Conservation (phyloP, 2,329 filamentous ascomycete species). For the Aspergillus bombycis region DNA sequence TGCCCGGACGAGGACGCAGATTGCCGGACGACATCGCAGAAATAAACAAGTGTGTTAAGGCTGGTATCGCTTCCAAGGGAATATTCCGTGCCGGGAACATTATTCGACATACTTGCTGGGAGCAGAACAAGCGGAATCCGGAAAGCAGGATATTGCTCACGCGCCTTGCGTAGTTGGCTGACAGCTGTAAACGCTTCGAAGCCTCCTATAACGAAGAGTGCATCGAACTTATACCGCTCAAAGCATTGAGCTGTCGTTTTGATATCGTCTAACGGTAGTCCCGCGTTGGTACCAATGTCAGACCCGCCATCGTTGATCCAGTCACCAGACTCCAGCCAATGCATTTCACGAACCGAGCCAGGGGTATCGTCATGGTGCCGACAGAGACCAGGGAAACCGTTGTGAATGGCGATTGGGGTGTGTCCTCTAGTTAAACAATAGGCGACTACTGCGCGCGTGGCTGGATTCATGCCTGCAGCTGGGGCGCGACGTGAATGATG, state of each 20-base stretch:
- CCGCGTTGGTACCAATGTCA: constrained; percentile 96
- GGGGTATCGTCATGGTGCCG: constrained; percentile 87
- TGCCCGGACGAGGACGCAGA: constrained; percentile 91
- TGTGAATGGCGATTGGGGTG: constrained; percentile 88
- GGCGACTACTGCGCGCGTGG: constrained; percentile 87
- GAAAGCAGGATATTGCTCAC: constrained; percentile 77
- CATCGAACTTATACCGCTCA: constrained; percentile 84
- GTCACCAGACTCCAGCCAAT: constrained; percentile 90
- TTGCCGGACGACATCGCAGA: constrained; percentile 97
- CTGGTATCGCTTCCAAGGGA: constrained; percentile 96
- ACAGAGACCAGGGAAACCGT: constrained; percentile 92
- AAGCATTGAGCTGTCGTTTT: constrained; percentile 81
- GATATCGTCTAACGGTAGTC: constrained; percentile 85
- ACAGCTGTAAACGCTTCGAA: constrained; percentile 96
- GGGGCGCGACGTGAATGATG: constrained; percentile 95
- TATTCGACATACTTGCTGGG: constrained; percentile 98
- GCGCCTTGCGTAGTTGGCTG: constrained; percentile 80
- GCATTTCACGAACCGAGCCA: constrained; percentile 80
- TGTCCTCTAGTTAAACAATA: constrained; percentile 94
- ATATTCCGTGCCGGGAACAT: constrained; percentile 96
- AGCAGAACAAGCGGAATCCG: constrained; percentile 90
- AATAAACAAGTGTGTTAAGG: constrained; percentile 89
- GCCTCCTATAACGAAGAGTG: constrained; percentile 87
- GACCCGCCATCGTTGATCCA: constrained; percentile 98
- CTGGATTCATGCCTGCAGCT: constrained; percentile 97